These are phyloP conservation scores for Globisporangium spinosum DNA, from an alignment of 352 stramenopile genomes.

Conservation along the genomic window DNA sequence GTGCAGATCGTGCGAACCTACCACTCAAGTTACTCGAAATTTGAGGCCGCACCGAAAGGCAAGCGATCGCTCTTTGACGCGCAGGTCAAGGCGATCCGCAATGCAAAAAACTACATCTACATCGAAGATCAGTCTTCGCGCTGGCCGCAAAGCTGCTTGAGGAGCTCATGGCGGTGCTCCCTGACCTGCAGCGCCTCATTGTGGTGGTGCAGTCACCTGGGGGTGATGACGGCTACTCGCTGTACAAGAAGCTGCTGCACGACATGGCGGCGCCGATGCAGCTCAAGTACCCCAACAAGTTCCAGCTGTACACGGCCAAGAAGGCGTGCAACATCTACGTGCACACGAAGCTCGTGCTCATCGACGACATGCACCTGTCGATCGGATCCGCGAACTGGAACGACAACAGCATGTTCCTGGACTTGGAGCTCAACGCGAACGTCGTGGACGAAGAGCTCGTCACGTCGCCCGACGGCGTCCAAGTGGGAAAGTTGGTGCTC, in stretches of 20 bases:
- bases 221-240: slow-evolving; percentile 23
- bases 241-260: slow-evolving; percentile 51
- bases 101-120: slow-evolving; percentile 55
- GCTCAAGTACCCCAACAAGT: slow-evolving; percentile 40
- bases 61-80: slow-evolving; percentile 41
- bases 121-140: slow-evolving; percentile 60
- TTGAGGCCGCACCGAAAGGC: slow-evolving; percentile 40
- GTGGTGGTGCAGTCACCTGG: slow-evolving; percentile 33
- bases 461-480: slow-evolving; percentile 26
- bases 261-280: slow-evolving; percentile 49
- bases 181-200: slow-evolving; percentile 37
- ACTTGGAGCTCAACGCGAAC: slow-evolving; percentile 50
- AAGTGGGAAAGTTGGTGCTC: slow-evolving; percentile 30
- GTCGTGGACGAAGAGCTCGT: slow-evolving; percentile 38
- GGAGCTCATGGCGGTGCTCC: slow-evolving; percentile 42
- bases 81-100: slow-evolving; percentile 43
- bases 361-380: slow-evolving; percentile 14
- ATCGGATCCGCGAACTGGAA: slow-evolving; percentile 63
- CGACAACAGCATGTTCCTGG: slow-evolving; percentile 48
- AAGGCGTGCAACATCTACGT: slow-evolving; percentile 38
- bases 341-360: slow-evolving; percentile 50
- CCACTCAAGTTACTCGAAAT: slow-evolving; percentile 35
- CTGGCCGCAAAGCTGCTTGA: slow-evolving; percentile 36
- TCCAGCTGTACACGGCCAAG: slow-evolving; percentile 44
- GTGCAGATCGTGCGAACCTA: slow-evolving; percentile 55